Evolutionary conservation across 768 basidiomycete genomes (phyloP).

Genomic region (Xerocomellus dryophilus): DNA sequence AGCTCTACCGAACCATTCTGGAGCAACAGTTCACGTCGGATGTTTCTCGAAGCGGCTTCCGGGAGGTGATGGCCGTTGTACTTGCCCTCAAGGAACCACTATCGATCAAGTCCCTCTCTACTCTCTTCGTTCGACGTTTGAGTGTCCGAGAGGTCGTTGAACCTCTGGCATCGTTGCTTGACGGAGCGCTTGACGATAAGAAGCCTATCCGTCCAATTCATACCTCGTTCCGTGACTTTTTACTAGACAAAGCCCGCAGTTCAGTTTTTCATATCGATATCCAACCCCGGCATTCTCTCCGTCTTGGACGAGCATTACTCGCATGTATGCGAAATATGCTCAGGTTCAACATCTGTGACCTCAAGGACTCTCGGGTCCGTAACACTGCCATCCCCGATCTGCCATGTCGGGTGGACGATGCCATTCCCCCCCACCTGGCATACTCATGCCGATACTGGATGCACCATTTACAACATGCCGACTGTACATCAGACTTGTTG

Average conservation of each 20-base stretch:
- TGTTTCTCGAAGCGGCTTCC: no score
- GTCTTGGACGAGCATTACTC: not conserved
- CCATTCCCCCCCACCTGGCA: not conserved
- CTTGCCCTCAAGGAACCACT: no score
- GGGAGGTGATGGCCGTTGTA: no score
- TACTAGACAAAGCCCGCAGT: not conserved
- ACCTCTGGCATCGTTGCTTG: not conserved
- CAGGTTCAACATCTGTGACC: not conserved
- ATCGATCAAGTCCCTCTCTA: no score
- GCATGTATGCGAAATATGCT: not conserved
- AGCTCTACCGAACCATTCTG: no score
- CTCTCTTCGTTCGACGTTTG: no score
- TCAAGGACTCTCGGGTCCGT: not conserved
- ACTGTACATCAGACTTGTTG: not conserved
- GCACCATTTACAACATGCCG: not conserved
- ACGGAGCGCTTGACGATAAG: not conserved
- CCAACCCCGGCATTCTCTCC: not conserved
- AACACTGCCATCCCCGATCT: not conserved
- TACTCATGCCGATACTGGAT: constrained; percentile 1
- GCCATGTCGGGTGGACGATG: not conserved
- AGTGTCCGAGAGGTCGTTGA: no score
- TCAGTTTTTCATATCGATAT: not conserved
- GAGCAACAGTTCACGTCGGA: no score
- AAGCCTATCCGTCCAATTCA: constrained; percentile 1
- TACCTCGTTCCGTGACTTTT: not conserved